Base-by-base conservation (phyloP, 2,329 filamentous ascomycete genomes). In the Nothophaeocryptopus gaeumannii region DNA sequence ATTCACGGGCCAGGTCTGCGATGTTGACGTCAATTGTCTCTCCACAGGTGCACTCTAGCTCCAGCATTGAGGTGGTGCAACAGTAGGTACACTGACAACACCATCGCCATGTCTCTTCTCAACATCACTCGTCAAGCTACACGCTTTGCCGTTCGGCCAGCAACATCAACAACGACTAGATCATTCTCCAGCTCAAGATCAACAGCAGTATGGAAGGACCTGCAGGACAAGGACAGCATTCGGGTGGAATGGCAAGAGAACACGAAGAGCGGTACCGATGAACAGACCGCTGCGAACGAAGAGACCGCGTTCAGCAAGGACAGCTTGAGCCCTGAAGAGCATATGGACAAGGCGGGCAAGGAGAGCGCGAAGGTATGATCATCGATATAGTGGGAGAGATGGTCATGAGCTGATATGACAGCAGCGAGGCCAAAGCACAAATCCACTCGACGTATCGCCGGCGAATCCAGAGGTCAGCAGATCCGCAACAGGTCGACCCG, bases 381-480 rank as follows among this genome's bases (percentile, higher is more conserved):
- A 2, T 12, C 5, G 14, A 14, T 2, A 10, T 1, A 33, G 33
- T 11, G 9, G 10, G 15, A 5, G 4, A n/a, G 13, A 16, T 35
- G 14, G 10, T 11, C 3, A 14, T 3, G 7, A 5, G 40, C 41
- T 35, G 41, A 44, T 5, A n/a, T 9, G 9, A 2, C 13, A 14
- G 3, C 16, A 46, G 44, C 30, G 38, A 10, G 44, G 44, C 4
- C 44, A 46, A 39, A 16, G 35, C 12, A 37, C 26, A 26, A 46
- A 33, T 5, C 44, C 44, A 10, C 15, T 46, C 29, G 35, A 46
- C 12, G 44, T 46, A 10, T 46, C 44, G 10, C 44, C 44, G 2
- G 44, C 44, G 16, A 46, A 46, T 10, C n/a, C 33, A 26, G 44
- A 46, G 15, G 44, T 46, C 26, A 39, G 44, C 35, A 46, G 20